phyloP scores from a whole-genome alignment of 83 land plant species.

The Picea abies region DNA sequence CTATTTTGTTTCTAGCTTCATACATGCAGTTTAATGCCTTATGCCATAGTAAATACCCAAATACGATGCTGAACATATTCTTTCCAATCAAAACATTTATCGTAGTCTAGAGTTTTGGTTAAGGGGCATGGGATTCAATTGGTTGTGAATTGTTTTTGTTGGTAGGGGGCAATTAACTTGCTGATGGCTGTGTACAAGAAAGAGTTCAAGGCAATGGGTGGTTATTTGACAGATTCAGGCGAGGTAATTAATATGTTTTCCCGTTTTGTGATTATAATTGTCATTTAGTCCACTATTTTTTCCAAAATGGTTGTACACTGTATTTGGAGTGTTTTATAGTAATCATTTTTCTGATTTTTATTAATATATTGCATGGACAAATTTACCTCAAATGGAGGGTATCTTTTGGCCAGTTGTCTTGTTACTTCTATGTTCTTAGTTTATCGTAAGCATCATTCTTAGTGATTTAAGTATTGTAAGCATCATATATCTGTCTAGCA shows the following conservation, averaged over 20 bases:
- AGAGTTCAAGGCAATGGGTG: slow-evolving; percentile 80
- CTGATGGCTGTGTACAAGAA: slow-evolving; percentile 86
- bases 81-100: too few species aligned
- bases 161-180: slow-evolving; percentile 89
- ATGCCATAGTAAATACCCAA: not conserved
- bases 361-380: not conserved
- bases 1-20: not conserved
- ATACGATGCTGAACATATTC: too few species aligned
- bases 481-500: too few species aligned
- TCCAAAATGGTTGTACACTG: not conserved
- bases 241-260: slow-evolving; percentile 40
- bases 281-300: not conserved
- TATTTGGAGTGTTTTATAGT: slow-evolving; percentile 6
- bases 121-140: too few species aligned
- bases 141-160: not conserved
- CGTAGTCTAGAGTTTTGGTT: too few species aligned
- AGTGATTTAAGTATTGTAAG: too few species aligned
- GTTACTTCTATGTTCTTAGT: too few species aligned
- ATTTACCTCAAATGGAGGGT: too few species aligned
- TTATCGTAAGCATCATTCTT: too few species aligned
- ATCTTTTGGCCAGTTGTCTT: too few species aligned
- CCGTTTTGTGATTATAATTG: not conserved
- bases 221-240: slow-evolving; percentile 80
- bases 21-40: not conserved
- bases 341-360: not conserved